phyloP scores from a whole-genome alignment of 1,284 basidiomycete genomes.

The Cutaneotrichosporon arboriforme region DNA sequence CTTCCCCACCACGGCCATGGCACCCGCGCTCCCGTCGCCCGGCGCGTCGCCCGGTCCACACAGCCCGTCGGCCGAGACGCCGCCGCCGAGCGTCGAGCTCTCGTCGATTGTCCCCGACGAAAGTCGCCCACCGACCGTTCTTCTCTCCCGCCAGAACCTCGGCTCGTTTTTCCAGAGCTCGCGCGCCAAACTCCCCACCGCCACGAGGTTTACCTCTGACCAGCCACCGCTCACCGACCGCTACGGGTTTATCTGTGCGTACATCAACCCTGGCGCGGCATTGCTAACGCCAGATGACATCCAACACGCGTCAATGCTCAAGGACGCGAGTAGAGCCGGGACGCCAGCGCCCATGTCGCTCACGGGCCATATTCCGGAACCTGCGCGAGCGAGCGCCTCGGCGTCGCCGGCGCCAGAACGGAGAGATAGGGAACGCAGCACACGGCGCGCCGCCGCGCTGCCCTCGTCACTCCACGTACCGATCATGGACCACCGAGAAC shows the following conservation, averaged over 20 bases:
- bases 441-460: background rate
- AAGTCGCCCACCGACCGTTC: constrained; percentile 69
- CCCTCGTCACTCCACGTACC: constrained; percentile 1
- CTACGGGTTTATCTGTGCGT: constrained; percentile 90
- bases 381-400: background rate
- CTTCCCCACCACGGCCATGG: constrained; percentile 28
- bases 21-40: constrained; percentile 21
- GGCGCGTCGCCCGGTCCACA: background rate
- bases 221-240: constrained; percentile 74
- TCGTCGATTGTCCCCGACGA: constrained; percentile 82
- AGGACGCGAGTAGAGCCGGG: constrained; percentile 54
- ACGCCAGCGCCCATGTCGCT: constrained; percentile 40
- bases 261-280: no score
- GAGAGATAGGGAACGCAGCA: background rate
- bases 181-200: constrained; percentile 39
- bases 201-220: constrained; percentile 54
- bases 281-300: constrained; percentile 62
- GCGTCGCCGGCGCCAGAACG: background rate
- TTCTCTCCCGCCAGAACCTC: constrained; percentile 40
- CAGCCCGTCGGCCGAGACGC: constrained; percentile 23
- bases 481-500: constrained; percentile 1
- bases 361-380: constrained; percentile 24
- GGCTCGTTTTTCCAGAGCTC: constrained; percentile 38
- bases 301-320: constrained; percentile 71
- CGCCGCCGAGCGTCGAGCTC: constrained; percentile 62